Conservation (phyloP, 1,284 basidiomycete species). For the Austroboletus novae-zelandiae region DNA sequence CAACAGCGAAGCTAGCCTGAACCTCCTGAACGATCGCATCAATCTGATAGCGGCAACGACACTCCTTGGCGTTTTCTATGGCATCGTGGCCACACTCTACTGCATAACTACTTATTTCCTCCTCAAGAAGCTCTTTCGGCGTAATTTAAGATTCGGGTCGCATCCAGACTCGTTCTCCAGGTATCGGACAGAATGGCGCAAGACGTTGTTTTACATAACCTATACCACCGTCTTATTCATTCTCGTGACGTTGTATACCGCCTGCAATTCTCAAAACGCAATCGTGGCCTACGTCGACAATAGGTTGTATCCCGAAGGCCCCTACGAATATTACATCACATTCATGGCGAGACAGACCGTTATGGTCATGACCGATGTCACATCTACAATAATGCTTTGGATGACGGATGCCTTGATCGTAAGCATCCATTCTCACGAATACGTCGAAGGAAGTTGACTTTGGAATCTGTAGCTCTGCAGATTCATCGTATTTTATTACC, state of each 20-base stretch:
- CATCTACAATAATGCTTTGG: slow-evolving; percentile 29
- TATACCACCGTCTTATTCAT: slow-evolving; percentile 33
- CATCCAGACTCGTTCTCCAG: slow-evolving; percentile 8
- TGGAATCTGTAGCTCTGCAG: slow-evolving; percentile 20
- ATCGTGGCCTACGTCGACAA: slow-evolving; percentile 36
- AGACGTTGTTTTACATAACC: slow-evolving; percentile 23
- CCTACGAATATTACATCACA: slow-evolving; percentile 21
- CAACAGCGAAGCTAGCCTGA: slow-evolving; percentile 1
- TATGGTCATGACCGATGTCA: slow-evolving; percentile 27
- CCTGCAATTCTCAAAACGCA: slow-evolving; percentile 24
- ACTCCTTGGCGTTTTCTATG: slow-evolving; percentile 22
- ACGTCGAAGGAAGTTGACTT: slow-evolving; percentile 4
- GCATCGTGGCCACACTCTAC: slow-evolving; percentile 22
- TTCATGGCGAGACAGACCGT: slow-evolving; percentile 22
- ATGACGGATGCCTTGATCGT: slow-evolving; percentile 33
- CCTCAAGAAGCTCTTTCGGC: slow-evolving; percentile 19
- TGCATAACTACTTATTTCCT: slow-evolving; percentile 19
- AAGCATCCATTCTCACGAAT: slow-evolving; percentile 1
- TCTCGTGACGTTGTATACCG: slow-evolving; percentile 30
- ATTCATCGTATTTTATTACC: slow-evolving; percentile 25
- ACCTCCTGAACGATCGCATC: slow-evolving; percentile 22
- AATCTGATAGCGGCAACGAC: slow-evolving; percentile 26
- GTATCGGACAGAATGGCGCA: slow-evolving; percentile 10
- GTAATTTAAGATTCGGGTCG: slow-evolving; percentile 1
- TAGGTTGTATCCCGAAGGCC: slow-evolving; percentile 33